Base-by-base conservation (phyloP, 441 rosid species). In the Croton laevigatus region DNA sequence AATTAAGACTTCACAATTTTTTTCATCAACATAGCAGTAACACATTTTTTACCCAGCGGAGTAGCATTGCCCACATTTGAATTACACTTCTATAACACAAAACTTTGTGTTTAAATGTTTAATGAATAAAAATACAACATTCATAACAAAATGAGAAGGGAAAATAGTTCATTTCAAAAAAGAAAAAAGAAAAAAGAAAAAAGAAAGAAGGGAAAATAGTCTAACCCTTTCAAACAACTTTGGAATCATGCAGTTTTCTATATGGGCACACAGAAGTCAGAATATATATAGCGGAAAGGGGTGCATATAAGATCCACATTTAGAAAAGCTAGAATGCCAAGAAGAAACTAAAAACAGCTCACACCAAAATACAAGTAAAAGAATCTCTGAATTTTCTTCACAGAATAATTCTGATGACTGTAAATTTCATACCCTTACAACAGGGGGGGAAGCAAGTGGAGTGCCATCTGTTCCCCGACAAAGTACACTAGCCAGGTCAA, bases 391-490 rank as follows among this genome's bases (percentile, higher is more conserved):
- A 14, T 7, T 48, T 40, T 38, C 8, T 10, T 16, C 57, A 12
- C 8, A 6, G 27, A 60, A 37, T 62, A n/a, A 57, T 19, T 57
- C 2, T 16, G 27, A 10, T 64, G 36, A 40, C 73, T 22, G 68
- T 32, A 48, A 72, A 71, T 70, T 60, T 73, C 83, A 57, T 70
- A 90, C 99, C 85, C 91, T 87, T 64, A 90, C 80, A 62, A 92
- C 76, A 34, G 93, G 98, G 2, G 98, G 98, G 76, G 91, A 89
- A 81, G 51, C 75, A 69, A 94, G 91, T 58, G 96, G 90, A 75
- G 94, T 86, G 76, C 99, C 99, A 86, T 90, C 96, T 44, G 84
- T 83, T 79, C 89, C 96, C 78, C 98, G 96, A 78, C 99, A 94
- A 75, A 92, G 93, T 63, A 85, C 94, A 80, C 98, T 92, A 42